Percentiles rank a stretch among this genome's conserved stretches.
Evolutionary conservation across 305 asterid species (phyloP).

Genomic region (Fraxinus dipetala): DNA sequence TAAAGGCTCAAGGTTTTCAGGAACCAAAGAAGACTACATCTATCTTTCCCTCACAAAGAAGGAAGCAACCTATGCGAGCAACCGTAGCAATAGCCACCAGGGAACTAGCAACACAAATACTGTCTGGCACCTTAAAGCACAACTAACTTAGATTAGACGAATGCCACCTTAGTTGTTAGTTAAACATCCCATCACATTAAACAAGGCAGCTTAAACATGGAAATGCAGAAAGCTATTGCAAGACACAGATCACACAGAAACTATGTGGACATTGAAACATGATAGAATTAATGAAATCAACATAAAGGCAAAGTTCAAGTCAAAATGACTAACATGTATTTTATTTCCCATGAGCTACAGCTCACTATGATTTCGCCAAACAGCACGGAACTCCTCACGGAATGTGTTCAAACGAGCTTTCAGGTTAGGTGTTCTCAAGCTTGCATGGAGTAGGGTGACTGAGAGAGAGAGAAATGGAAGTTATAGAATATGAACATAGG

Average conservation of each 20-base stretch:
- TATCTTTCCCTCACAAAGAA: not conserved
- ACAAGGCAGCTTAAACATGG: not conserved
- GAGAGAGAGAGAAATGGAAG: conserved; percentile 21
- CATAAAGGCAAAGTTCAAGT: conserved; percentile 23
- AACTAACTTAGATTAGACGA: not conserved
- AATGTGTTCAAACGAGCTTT: conserved; percentile 95
- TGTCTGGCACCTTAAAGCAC: not conserved
- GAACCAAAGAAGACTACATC: not conserved
- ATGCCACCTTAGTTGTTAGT: not conserved
- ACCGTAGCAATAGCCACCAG: not conserved
- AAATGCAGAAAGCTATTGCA: not conserved
- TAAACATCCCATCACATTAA: not conserved
- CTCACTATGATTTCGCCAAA: conserved; percentile 95
- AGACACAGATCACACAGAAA: not conserved
- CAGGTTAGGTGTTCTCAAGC: conserved; percentile 80
- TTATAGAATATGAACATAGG: not conserved
- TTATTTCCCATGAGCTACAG: conserved; percentile 48
- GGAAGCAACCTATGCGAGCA: not conserved
- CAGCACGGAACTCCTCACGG: conserved; percentile 95
- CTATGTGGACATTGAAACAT: not conserved
- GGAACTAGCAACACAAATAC: not conserved
- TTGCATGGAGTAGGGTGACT: conserved; percentile 81
- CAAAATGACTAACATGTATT: conserved; percentile 33
- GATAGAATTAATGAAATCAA: not conserved
- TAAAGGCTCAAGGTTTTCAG: not conserved